These are phyloP conservation scores for Allantophomopsis lycopodina DNA, from an alignment of 2,329 filamentous ascomycete species.

Conservation along the genomic window DNA sequence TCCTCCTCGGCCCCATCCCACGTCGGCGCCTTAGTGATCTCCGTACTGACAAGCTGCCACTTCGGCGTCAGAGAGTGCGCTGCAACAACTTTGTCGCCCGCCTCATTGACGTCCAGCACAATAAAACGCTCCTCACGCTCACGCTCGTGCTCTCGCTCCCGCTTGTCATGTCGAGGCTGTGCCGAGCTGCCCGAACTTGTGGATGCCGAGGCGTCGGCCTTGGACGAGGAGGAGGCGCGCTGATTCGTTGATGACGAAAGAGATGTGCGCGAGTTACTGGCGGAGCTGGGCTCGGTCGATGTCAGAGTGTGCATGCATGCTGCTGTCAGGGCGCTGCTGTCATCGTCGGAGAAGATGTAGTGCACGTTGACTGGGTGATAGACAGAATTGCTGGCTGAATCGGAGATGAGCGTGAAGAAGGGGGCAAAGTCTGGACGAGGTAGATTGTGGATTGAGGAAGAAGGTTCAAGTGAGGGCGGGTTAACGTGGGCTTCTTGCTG, in stretches of 20 bases:
- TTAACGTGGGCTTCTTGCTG: neutral
- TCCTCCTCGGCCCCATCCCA: constrained; percentile 36
- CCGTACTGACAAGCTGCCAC: constrained; percentile 52
- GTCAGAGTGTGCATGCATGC: constrained; percentile 31
- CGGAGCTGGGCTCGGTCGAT: neutral
- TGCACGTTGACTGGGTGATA: constrained; percentile 68
- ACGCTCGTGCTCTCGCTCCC: constrained; percentile 1
- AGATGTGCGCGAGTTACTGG: constrained; percentile 1
- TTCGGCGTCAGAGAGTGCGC: constrained; percentile 60
- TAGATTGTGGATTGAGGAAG: neutral
- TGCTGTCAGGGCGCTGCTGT: constrained; percentile 56
- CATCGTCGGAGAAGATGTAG: constrained; percentile 90
- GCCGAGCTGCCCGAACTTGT: neutral
- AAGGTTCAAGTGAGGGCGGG: neutral
- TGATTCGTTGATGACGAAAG: neutral
- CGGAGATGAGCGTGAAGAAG: constrained; percentile 76
- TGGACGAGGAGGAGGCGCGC: constrained; percentile 4
- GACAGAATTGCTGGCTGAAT: constrained; percentile 57
- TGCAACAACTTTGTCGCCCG: constrained; percentile 42
- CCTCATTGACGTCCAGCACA: constrained; percentile 37
- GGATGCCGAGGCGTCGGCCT: neutral
- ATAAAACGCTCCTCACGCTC: constrained; percentile 27
- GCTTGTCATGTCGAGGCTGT: neutral
- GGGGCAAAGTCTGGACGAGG: constrained; percentile 45
- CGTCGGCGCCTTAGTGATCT: constrained; percentile 44